Conservation (phyloP, 306 rosid species). For the Boehmeria nivea region DNA sequence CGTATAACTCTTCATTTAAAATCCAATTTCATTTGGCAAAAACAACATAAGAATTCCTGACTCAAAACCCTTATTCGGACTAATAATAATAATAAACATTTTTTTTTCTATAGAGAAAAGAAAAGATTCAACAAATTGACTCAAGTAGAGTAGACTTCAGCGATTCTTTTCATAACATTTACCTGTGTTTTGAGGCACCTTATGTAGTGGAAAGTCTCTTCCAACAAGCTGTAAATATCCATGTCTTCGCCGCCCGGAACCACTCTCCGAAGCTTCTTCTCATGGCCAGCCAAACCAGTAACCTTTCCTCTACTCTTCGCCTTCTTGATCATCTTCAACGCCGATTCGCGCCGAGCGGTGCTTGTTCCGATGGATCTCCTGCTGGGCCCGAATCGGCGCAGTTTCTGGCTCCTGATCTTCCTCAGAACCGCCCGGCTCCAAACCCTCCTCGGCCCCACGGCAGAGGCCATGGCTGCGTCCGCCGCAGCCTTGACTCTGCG, state of each 20-base stretch:
- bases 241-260: slow-evolving; percentile 38
- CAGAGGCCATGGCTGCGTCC: slow-evolving; percentile 32
- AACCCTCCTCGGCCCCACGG: slow-evolving; percentile 22
- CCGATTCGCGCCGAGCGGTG: too few relatives aligned
- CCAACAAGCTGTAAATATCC: slow-evolving; percentile 32
- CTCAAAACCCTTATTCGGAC: too few relatives aligned
- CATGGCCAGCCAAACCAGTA: slow-evolving; percentile 6
- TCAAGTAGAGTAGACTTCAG: slow-evolving; percentile 19
- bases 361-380: too few relatives aligned
- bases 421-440: slow-evolving; percentile 34
- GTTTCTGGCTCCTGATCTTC: slow-evolving; percentile 9
- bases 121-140: neutral
- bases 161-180: slow-evolving; percentile 28
- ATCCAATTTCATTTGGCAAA: too few relatives aligned
- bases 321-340: neutral
- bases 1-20: too few relatives aligned
- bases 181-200: slow-evolving; percentile 43
- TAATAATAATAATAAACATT: too few relatives aligned
- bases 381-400: too few relatives aligned
- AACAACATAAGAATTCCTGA: too few relatives aligned
- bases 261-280: slow-evolving; percentile 21
- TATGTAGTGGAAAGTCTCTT: slow-evolving; percentile 35
- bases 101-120: too few relatives aligned
- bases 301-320: neutral
- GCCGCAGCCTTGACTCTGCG: slow-evolving; percentile 24